Percentiles rank a stretch among this genome's conserved stretches.
These are phyloP conservation scores for Xylariaceae sp. DNA, from an alignment of 2,329 filamentous ascomycete genomes.

Conservation along the genomic window DNA sequence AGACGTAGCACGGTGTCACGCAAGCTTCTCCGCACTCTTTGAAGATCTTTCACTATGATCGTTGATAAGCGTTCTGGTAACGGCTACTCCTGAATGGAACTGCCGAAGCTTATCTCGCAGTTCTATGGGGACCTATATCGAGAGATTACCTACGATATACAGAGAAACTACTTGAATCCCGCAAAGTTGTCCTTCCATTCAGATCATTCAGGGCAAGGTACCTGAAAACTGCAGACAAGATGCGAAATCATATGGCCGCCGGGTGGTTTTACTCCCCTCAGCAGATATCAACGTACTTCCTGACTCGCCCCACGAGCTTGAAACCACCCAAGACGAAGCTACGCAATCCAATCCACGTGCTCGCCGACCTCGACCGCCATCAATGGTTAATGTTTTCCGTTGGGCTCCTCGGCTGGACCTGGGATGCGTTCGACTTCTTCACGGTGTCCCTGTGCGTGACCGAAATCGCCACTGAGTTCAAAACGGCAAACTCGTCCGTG, in stretches of 20 bases:
- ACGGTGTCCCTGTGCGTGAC: slow-evolving; percentile 28
- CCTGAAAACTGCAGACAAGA: slow-evolving; percentile 5
- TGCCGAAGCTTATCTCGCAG: slow-evolving; percentile 7
- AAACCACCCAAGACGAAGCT: slow-evolving; percentile 39
- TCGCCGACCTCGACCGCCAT: slow-evolving; percentile 37
- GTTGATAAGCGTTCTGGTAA: slow-evolving; percentile 1
- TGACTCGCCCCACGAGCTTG: slow-evolving; percentile 42
- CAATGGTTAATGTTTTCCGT: slow-evolving; percentile 40
- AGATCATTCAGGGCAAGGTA: not conserved
- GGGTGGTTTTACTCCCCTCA: slow-evolving; percentile 38
- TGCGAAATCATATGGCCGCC: slow-evolving; percentile 31
- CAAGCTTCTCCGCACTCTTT: slow-evolving; percentile 12
- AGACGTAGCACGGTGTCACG: not conserved
- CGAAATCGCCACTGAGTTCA: slow-evolving; percentile 27
- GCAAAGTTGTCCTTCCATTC: not conserved
- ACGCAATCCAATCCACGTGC: slow-evolving; percentile 36
- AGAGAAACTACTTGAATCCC: not conserved
- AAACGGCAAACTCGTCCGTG: slow-evolving; percentile 23
- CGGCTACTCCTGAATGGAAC: not conserved
- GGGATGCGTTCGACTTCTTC: slow-evolving; percentile 30
- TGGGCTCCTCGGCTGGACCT: slow-evolving; percentile 26
- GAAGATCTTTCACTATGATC: not conserved
- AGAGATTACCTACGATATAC: not conserved
- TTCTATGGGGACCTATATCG: not conserved
- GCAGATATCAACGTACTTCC: slow-evolving; percentile 43